Evolutionary conservation across 169 alveolate genomes (phyloP), one percentile per base, ranked within the genome.

Genomic region (Condylostoma magnum): DNA sequence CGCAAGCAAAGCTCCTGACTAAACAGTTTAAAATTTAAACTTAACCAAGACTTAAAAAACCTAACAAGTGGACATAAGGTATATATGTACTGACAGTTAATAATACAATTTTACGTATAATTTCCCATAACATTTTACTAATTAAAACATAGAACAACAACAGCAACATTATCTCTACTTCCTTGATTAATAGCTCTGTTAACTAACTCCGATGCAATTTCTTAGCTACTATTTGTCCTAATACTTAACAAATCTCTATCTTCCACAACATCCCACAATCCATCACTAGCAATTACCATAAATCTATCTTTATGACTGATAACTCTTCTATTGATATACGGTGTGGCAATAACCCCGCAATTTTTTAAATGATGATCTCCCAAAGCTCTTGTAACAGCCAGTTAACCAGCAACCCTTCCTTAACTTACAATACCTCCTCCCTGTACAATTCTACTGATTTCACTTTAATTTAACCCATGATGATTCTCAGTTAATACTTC

Each of bases 231-330:
- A 28, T 70, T 52, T 18, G 38, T 77, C 6, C 52, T 55, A 33
- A 27, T 70, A 51, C 78, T 67, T 2, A 68, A 36, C 3, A 76
- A 68, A 36, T 77, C 90, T 27, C 81, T 77, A 54, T 89, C 93
- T 27, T 73, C 80, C 12, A 85, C 33, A 10, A 69, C 76, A 63
- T 89, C 95, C 89, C 90, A 89, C 10, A 89, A 84, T 20, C 95
- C 95, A 79, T 89, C 95, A 31, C 87, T 69, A 37, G 93, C 92
- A 25, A 89, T 79, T 30, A 89, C 74, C 3, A 89, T 63, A 67
- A 67, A 83, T 51, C 65, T 73, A 79, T 89, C 95, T 27, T 74
- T 66, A 18, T 83, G 83, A 25, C 75, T 78, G n/a, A 89, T 54
- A 37, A 77, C 78, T 41, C 79, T 80, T 30, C 71, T 72, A 43